phyloP scores from a whole-genome alignment of 495 filamentous ascomycete genomes.

The Pseudevernia furfuracea region DNA sequence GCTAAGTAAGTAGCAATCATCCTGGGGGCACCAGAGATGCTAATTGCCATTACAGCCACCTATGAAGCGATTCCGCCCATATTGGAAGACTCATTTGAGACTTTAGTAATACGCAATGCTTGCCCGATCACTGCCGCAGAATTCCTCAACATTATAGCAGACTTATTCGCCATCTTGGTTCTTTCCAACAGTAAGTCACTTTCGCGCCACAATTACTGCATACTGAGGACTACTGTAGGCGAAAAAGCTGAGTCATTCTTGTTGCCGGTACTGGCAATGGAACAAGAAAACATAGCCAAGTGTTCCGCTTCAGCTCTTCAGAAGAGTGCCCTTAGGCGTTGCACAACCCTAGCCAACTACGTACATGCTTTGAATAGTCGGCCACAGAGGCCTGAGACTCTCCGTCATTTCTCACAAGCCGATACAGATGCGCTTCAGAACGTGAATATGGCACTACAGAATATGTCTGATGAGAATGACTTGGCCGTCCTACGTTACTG shows the following conservation, averaged over 20 bases:
- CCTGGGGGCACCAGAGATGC: not conserved
- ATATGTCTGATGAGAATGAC: conserved; percentile 14
- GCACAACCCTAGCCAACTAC: not conserved
- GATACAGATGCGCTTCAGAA: conserved; percentile 1
- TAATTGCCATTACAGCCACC: conserved; percentile 27
- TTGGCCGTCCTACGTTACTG: conserved; percentile 6
- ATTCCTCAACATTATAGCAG: conserved; percentile 39
- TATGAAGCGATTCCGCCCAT: conserved; percentile 29
- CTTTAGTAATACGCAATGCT: conserved; percentile 28
- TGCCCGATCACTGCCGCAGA: conserved; percentile 39
- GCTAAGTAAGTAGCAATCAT: conserved; percentile 30
- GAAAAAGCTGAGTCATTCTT: not conserved
- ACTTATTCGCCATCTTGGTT: conserved; percentile 23
- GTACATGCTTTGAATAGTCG: not conserved
- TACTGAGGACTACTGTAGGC: not conserved
- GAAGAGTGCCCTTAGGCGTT: conserved; percentile 1
- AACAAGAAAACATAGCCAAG: not conserved
- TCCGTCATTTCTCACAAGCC: not conserved
- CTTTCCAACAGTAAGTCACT: conserved; percentile 5
- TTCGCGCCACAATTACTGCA: not conserved
- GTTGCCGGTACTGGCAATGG: not conserved
- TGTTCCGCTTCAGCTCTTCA: not conserved
- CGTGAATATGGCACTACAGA: conserved; percentile 2
- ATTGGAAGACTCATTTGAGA: conserved; percentile 29
- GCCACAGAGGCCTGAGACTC: not conserved